Evolutionary conservation across 2,329 filamentous ascomycete species (phyloP), one percentile per base, ranked within the genome.

Genomic region (Grosmannia penicillata): DNA sequence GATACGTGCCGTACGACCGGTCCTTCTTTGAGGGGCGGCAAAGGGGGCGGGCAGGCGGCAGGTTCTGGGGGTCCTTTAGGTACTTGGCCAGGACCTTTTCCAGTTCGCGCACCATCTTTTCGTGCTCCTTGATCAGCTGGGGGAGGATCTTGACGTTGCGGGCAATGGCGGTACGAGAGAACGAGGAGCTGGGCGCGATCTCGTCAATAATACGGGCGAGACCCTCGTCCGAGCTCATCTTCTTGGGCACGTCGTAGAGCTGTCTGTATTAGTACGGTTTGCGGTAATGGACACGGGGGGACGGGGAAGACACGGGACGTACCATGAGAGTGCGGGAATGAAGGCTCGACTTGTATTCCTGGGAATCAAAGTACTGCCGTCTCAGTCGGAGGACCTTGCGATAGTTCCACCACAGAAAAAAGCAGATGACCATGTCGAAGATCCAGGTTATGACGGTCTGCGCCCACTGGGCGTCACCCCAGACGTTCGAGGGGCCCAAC

Each of bases 71-170:
- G 43, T 94, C 81, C 57, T 82, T 93, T 33, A 98, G 67, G 53
- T 98, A 96, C 49, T 82, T 93, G 27, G 91, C 82, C 38, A 98
- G 61, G 4, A 93, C 71, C 33, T 73, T 71, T 55, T 98, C 91
- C 28, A 98, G 69, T 48, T 84, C 70, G 34, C 83, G 75, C 25
- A 98, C 91, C 0, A 77, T 70, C 46, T 80, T 67, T 39, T 85
- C 78, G 52, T 98, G 87, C 53, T 93, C 72, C 42, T 80, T 75
- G 44, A 98, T 91, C 41, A 96, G 63, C 15, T 80, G 69, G 10
- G 91, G 91, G 11, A 98, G 67, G 28, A 89, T 78, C 56, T 89
- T 93, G 45, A 95, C 86, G 50, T 96, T 95, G 45, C 91, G 76
- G 19, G 85, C 87, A 49, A 96, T 79, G 10, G 83, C 79, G 17